Conservation (phyloP, 2,329 filamentous ascomycete species). For the Plenodomus biglobosus region DNA sequence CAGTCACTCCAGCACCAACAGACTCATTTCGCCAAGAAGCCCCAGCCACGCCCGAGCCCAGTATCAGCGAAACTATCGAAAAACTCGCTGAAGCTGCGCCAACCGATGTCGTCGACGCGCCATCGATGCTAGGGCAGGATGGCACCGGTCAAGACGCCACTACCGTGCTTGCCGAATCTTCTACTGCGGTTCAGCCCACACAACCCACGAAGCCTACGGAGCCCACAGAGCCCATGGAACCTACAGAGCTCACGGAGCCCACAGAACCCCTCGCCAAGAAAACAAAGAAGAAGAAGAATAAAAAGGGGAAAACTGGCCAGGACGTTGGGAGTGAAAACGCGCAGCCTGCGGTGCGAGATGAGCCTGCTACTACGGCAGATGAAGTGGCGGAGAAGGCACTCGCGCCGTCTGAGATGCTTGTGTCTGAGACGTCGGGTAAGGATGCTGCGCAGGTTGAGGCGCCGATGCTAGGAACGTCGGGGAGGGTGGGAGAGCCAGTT, state of each 20-base stretch:
- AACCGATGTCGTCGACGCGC: not conserved
- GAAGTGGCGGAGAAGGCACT: not conserved
- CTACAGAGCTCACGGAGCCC: too few relatives aligned
- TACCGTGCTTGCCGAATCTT: not conserved
- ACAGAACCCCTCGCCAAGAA: constrained; percentile 17
- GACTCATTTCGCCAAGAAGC: not conserved
- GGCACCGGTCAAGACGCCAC: constrained; percentile 2
- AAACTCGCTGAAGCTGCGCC: not conserved
- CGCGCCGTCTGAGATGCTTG: not conserved
- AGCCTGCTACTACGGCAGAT: not conserved
- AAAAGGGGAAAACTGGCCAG: constrained; percentile 14
- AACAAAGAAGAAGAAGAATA: constrained; percentile 23
- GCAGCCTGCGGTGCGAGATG: not conserved
- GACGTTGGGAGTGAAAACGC: constrained; percentile 3
- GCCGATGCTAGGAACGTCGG: too few relatives aligned
- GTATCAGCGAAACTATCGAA: not conserved
- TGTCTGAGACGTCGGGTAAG: constrained; percentile 3
- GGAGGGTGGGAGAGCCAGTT: not conserved
- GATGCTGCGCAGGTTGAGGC: not conserved
- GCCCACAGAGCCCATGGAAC: too few relatives aligned
- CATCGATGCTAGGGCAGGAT: not conserved
- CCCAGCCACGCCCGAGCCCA: not conserved
- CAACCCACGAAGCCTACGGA: too few relatives aligned
- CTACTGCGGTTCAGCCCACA: too few relatives aligned
- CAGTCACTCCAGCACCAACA: not conserved